Evolutionary conservation across 257 asterid genomes (phyloP), one percentile per base, ranked within the genome.

Genomic region (Ballota nigra): DNA sequence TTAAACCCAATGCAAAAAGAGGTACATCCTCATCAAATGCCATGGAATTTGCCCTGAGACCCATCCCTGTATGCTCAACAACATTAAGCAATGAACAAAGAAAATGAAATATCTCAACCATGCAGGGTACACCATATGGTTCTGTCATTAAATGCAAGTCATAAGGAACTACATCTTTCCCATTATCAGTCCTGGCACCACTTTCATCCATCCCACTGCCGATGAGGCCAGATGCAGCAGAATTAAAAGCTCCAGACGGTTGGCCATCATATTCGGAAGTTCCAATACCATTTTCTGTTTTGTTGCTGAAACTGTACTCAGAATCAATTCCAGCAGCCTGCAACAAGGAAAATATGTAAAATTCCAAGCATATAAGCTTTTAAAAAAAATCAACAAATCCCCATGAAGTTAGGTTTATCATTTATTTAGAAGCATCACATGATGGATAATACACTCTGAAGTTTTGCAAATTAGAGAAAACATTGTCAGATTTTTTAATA

Each of bases 11-110:
- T 56, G 97, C 96, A 79, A 89, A 91, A 55, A 89, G 89, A 16
- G 98, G 97, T 60, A 88, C 93, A 70, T 94, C 99, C 86, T 94
- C 99, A 80, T 94, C 98, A 79, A 88, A 94, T 47, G 95, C 60
- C 40, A 88, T 80, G 72, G 97, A 85, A 83, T 94, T 94, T 63
- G 96, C 85, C 81, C 92, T 83, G 65, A 90, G 87, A 69, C 96
- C 92, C 85, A 89, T 80, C 58, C 88, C 96, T 38, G 82, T 59
- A 68, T 91, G 89, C 81, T 91, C 98, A 29, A 83, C 96, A 70
- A 85, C 93, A 77, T 86, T 89, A 78, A 94, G 80, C 89, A 89
- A 84, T 45, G 96, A 89, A 78, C 99, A 94, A 56, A 94, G 86
- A 78, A 89, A 91, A 83, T 91, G 96, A 80, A 94, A 94, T 82